Base-by-base conservation (phyloP, 495 filamentous ascomycete species). In the Penicilliopsis zonata region DNA sequence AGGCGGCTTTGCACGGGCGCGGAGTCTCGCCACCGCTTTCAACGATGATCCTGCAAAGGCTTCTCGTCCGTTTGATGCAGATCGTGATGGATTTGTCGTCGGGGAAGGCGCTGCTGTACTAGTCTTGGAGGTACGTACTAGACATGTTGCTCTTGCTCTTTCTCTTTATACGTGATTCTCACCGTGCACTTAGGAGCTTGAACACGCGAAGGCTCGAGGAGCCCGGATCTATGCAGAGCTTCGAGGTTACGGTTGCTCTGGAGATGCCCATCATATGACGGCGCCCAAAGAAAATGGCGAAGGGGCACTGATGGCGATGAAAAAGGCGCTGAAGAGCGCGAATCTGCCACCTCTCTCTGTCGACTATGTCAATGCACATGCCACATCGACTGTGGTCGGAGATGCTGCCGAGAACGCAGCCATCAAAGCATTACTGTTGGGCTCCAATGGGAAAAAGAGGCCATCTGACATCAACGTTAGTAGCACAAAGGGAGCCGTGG, bases 361-460 rank as follows among this genome's bases (percentile, higher is more conserved):
- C 0, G 86, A 87, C 47, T 98, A 98, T 52, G 70, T 98, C 46
- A 98, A 96, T 49, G 90, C 90, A 2, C 90, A 98, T 54, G 90
- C 86, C 3, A 96, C 90, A 1, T 82, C 78, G 5, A 98, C 90
- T 1, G 41, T 62, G 7, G 65, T 94, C 3, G 90, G 90, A 0
- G 90, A 98, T 57, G 69, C 70, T 2, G 90, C 88, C 0, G 90
- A 98, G 54, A 92, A 86, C 35, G 56, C 61, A 5, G 90, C 90
- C 0, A 92, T 96, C 47, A 77, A 78, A 36, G 47, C 67, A 0
- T 52, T 98, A 37, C 76, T 96, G 52, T 61, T 86, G 10, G 83
- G 81, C 1, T 65, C 75, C 3, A 70, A 78, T 5, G 87, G 86
- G 0, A 62, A 69, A 33, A 38, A 54, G 4, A 59, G 55, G n/a